Conservation (phyloP, 2,329 filamentous ascomycete genomes). For the Ceratocystis alfenasii region DNA sequence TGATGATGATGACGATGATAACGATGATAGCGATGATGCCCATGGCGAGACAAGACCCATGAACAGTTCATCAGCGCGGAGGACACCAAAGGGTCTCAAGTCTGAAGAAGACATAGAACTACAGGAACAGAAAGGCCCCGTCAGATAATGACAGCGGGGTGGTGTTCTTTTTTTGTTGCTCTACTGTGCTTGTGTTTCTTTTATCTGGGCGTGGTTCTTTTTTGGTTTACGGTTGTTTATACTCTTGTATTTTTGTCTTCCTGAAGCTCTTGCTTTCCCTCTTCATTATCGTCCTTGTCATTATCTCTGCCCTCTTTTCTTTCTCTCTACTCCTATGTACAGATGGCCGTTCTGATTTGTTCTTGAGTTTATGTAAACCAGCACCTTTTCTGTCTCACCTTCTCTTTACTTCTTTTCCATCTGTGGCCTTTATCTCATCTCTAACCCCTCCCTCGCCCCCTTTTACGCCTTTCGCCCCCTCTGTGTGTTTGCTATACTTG, state of each 20-base stretch:
- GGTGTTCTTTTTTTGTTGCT: constrained; percentile 14
- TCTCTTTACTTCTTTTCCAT: background rate
- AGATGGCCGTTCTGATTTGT: background rate
- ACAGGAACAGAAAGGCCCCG: constrained; percentile 34
- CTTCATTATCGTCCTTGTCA: background rate
- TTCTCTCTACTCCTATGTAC: background rate
- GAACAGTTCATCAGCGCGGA: constrained; percentile 25
- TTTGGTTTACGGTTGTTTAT: constrained; percentile 14
- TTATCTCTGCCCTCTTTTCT: background rate
- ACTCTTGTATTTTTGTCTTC: constrained; percentile 1
- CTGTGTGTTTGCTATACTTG: constrained; percentile 8
- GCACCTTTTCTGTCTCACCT: background rate
- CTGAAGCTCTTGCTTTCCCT: background rate
- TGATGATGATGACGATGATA: constrained; percentile 63
- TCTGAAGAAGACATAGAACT: constrained; percentile 40
- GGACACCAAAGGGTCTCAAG: constrained; percentile 31
- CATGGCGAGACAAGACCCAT: constrained; percentile 23
- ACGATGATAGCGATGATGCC: constrained; percentile 46
- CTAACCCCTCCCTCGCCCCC: background rate
- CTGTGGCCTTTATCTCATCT: background rate
- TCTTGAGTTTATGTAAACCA: background rate
- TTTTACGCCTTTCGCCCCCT: background rate
- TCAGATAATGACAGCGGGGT: constrained; percentile 23
- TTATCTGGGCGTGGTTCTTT: background rate
- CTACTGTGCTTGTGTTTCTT: constrained; percentile 5